Evolutionary conservation across 176 grass and related monocot genomes (phyloP).

Genomic region (Themeda triandra): DNA sequence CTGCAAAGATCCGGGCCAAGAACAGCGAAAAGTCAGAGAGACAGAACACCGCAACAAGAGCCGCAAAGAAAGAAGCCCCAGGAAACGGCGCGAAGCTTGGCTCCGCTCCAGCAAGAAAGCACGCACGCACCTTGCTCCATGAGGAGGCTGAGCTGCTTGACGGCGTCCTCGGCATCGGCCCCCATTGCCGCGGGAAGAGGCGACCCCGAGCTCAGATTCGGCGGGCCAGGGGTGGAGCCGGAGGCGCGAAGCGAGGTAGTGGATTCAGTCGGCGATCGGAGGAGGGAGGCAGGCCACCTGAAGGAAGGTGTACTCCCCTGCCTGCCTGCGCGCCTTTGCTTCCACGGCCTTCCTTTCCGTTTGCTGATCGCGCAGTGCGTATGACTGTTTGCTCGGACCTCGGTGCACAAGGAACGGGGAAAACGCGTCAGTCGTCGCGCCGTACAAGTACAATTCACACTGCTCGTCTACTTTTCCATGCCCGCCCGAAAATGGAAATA

Average conservation of each 20-base stretch:
- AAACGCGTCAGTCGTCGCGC: slow-evolving; percentile 13
- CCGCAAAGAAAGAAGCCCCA: background rate
- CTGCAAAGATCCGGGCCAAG: slow-evolving; percentile 51
- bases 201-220: background rate
- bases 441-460: background rate
- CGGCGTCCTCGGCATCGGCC: slow-evolving; percentile 60
- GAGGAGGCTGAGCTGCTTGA: slow-evolving; percentile 69
- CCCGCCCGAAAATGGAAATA: background rate
- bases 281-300: background rate
- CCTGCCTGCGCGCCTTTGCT: slow-evolving; percentile 23
- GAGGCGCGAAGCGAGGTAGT: background rate
- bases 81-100: background rate
- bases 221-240: background rate
- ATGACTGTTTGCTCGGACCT: background rate
- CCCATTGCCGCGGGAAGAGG: slow-evolving; percentile 50
- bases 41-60: background rate
- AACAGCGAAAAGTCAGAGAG: background rate
- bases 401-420: background rate
- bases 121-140: slow-evolving; percentile 69
- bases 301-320: background rate
- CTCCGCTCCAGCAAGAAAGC: background rate
- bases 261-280: background rate
- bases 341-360: slow-evolving; percentile 24
- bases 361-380: background rate
- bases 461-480: background rate